Base-by-base conservation (phyloP, 306 rosid species). In the Cucumis melo region DNA sequence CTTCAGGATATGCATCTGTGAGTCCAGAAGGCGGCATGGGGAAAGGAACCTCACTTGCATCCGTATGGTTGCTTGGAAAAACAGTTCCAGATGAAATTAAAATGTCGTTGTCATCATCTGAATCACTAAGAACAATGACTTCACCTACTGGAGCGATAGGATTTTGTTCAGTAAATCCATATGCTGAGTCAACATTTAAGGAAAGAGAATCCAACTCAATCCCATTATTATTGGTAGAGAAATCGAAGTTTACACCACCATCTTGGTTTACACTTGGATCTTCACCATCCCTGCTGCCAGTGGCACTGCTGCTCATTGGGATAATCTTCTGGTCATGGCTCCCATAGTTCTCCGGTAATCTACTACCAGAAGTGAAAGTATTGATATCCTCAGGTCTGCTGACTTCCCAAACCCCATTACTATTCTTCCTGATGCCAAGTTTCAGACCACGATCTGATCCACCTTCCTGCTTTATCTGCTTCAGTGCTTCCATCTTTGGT, bases 291-390 rank as follows among this genome's bases (percentile, higher is more conserved):
- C 84, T 80, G 48, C 95, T 94, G 80, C 85, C 97, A 7, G 97
- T 87, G 83, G 88, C 92, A 82, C 96, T 92, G 86, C 99, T 94
- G 87, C 95, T 90, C 99, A 92, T 94, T 64, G 94, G 96, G 80
- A 91, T 89, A 82, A 90, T 84, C 75, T 90, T 91, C 66, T 81
- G 90, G 63, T 89, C 91, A 77, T 74, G 83, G 82, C 81, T 80
- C 83, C 82, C 96, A 76, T 84, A 82, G 38, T 84, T 83, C 14
- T 83, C 91, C 66, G 77, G 87, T 83, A 90, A 75, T 86, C 78
- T 85, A 80, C 84, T 83, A 59, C 75, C 75, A 71, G 75, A 71
- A 44, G 75, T 70, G 60, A 54, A 89, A 32, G 87, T 82, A 80
- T 84, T 87, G 76, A 88, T 48, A 71, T 82, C 91, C 74, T 82